A percentile compares a stretch with the other conserved stretches of the same genome.
These are phyloP conservation scores for Erysimum pusillum DNA, from an alignment of 441 rosid species.

Conservation along the genomic window DNA sequence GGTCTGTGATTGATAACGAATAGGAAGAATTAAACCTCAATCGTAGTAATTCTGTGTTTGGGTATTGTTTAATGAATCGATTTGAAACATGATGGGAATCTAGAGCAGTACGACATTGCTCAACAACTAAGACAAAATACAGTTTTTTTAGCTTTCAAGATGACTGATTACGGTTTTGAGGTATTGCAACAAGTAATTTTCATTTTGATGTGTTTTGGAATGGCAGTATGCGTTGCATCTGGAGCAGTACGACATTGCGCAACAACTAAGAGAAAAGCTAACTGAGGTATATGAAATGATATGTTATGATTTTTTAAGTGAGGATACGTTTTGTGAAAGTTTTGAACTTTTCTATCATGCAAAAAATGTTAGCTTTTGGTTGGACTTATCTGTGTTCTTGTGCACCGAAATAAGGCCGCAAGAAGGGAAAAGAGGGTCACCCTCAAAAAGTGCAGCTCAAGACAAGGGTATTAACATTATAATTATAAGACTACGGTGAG, in stretches of 20 bases:
- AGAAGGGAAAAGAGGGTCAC: slow-evolving; percentile 80
- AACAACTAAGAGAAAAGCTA: slow-evolving; percentile 85
- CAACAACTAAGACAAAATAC: neutral
- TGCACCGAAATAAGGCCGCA: slow-evolving; percentile 55
- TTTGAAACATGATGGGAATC: no score
- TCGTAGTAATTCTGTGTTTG: slow-evolving; percentile 1
- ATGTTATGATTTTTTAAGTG: slow-evolving; percentile 10
- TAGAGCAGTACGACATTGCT: no score
- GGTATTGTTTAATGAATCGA: slow-evolving; percentile 6
- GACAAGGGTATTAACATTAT: slow-evolving; percentile 85
- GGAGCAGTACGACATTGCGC: slow-evolving; percentile 91
- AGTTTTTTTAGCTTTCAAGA: neutral
- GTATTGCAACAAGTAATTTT: slow-evolving; percentile 34
- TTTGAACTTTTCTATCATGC: slow-evolving; percentile 5
- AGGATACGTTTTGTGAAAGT: neutral
- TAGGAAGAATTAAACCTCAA: neutral
- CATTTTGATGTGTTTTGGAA: slow-evolving; percentile 21
- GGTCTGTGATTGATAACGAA: neutral
- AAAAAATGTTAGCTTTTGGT: slow-evolving; percentile 28
- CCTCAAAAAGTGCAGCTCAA: slow-evolving; percentile 96
- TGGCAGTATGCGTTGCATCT: slow-evolving; percentile 85
- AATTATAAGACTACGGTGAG: slow-evolving; percentile 82
- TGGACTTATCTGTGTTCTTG: slow-evolving; percentile 30
- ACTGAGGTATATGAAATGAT: slow-evolving; percentile 66
- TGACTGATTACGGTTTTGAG: neutral